These are phyloP conservation scores for Cladosporium sp. DNA, from an alignment of 2,329 filamentous ascomycete genomes.

Conservation along the genomic window DNA sequence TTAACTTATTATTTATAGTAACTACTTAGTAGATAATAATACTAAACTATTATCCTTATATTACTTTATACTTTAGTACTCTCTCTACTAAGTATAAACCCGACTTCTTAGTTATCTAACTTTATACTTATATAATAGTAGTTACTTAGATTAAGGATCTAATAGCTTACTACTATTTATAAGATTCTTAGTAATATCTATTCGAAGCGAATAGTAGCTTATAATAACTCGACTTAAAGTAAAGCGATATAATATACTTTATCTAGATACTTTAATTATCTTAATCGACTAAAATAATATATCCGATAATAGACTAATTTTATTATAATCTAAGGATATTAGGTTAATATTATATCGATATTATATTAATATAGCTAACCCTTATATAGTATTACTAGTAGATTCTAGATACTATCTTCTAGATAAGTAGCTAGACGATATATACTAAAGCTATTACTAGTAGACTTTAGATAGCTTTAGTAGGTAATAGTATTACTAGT, in stretches of 20 bases:
- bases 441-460: not conserved
- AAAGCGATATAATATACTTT: not conserved
- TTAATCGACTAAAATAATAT: not conserved
- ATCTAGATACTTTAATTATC: not conserved
- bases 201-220: not conserved
- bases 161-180: too few species aligned
- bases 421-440: not conserved
- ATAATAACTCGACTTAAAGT: not conserved
- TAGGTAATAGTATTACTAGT: not conserved
- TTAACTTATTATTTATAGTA: conserved; percentile 1
- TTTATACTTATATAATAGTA: not conserved
- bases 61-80: not conserved
- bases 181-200: not conserved
- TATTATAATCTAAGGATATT: not conserved
- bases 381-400: not conserved
- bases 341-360: not conserved
- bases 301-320: not conserved
- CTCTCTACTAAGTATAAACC: not conserved
- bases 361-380: not conserved
- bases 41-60: not conserved
- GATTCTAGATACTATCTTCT: not conserved
- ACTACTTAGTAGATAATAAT: not conserved
- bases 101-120: not conserved
- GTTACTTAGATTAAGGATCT: too few species aligned
- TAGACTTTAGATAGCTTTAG: not conserved